phyloP scores from a whole-genome alignment of 2,329 filamentous ascomycete genomes.

The Tympanopsis confertula region DNA sequence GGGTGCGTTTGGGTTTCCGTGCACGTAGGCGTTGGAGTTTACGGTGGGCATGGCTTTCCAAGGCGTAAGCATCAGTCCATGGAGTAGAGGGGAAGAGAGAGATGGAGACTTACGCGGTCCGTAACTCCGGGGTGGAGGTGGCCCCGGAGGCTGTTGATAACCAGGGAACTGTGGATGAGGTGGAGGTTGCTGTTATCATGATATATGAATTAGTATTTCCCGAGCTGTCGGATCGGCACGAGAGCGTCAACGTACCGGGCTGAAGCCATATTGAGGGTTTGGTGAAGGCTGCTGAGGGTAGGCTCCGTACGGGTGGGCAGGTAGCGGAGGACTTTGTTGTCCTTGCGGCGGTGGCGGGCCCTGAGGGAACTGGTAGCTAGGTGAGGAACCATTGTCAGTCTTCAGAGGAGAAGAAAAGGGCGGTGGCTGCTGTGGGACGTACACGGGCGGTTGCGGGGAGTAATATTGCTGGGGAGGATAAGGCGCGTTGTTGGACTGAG shows the following conservation, averaged over 20 bases:
- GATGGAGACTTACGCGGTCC: neutral
- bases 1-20: conserved; percentile 46
- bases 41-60: conserved; percentile 23
- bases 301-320: neutral
- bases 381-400: neutral
- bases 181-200: neutral
- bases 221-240: neutral
- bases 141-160: neutral
- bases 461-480: neutral
- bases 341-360: neutral
- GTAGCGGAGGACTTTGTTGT: neutral
- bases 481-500: too few relatives aligned
- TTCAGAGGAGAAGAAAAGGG: neutral
- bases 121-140: neutral
- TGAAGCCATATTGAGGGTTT: neutral
- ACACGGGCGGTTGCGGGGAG: neutral
- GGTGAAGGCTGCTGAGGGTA: neutral
- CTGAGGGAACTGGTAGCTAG: neutral
- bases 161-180: neutral
- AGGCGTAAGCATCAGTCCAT: conserved; percentile 8
- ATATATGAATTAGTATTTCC: too few relatives aligned
- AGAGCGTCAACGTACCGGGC: neutral
- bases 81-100: neutral
- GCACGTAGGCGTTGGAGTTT: conserved; percentile 40
- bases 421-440: neutral